phyloP scores from a whole-genome alignment of 148 eudicot species.

The Arctostaphylos glauca region DNA sequence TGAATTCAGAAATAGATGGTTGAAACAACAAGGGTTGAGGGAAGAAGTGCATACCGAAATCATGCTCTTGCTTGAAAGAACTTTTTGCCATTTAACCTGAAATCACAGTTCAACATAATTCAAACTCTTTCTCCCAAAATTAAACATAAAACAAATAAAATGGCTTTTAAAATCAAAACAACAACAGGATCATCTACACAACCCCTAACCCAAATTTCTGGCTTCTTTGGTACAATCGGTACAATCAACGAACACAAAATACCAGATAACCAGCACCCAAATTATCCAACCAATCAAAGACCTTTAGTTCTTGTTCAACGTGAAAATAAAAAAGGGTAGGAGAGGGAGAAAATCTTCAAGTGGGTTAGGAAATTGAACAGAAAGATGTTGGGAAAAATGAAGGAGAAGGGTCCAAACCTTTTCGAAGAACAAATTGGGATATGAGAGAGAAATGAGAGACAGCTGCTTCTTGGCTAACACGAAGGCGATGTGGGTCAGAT shows the following conservation, averaged over 20 bases:
- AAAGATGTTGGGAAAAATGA: background rate
- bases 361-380: background rate
- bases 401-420: conserved; percentile 16
- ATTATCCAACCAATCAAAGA: conserved; percentile 14
- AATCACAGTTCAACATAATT: conserved; percentile 20
- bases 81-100: conserved; percentile 69
- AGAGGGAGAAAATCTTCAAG: background rate
- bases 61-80: conserved; percentile 79
- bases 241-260: background rate
- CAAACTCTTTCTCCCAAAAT: conserved; percentile 7
- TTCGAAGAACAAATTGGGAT: background rate
- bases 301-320: background rate
- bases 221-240: background rate
- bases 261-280: background rate
- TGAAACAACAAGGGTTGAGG: background rate
- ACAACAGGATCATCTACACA: background rate
- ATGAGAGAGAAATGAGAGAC: background rate
- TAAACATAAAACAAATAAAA: background rate
- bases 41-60: conserved; percentile 48
- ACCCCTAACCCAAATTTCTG: conserved; percentile 1
- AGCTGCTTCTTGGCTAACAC: background rate
- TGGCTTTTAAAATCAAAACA: background rate
- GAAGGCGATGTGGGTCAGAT: conserved; percentile 1
- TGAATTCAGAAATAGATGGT: background rate
- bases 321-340: background rate